A percentile compares a stretch with the other conserved stretches of the same genome.
Conservation (phyloP, 140 eudicot species). For the Flaveria floridana region DNA sequence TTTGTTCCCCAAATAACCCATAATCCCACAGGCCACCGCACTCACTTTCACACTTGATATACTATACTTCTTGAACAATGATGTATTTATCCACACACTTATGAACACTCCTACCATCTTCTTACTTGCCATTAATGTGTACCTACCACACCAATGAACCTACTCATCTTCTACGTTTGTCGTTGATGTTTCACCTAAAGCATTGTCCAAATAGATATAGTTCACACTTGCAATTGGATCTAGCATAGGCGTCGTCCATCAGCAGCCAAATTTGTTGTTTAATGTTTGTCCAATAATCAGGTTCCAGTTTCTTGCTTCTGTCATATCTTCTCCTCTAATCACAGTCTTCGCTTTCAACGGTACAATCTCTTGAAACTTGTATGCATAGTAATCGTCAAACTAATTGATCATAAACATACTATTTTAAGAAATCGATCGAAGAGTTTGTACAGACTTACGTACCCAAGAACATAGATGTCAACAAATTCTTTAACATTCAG, state of each 20-base stretch:
- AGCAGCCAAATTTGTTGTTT: constrained; percentile 65
- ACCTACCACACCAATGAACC: constrained; percentile 38
- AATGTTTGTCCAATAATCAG: constrained; percentile 68
- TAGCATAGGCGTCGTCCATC: constrained; percentile 58
- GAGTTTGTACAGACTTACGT: background rate
- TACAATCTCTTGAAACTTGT: constrained; percentile 87
- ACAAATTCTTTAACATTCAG: constrained; percentile 71
- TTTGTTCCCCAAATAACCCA: constrained; percentile 93
- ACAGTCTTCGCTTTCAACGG: constrained; percentile 68
- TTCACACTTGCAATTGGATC: constrained; percentile 50
- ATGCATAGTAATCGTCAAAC: background rate
- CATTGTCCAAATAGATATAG: constrained; percentile 35
- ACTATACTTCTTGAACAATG: constrained; percentile 50
- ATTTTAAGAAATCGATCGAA: background rate
- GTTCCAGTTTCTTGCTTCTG: constrained; percentile 86
- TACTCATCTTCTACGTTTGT: constrained; percentile 32
- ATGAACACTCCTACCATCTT: constrained; percentile 94
- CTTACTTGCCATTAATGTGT: constrained; percentile 81
- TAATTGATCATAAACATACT: constrained; percentile 10
- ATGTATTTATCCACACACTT: constrained; percentile 76
- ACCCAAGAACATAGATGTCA: constrained; percentile 92
- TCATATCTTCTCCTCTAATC: constrained; percentile 76
- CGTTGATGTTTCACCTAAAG: constrained; percentile 27
- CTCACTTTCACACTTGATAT: constrained; percentile 72
- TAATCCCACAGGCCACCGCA: constrained; percentile 80